Base-by-base conservation (phyloP, 2,329 filamentous ascomycete genomes). In the Alternaria angustiovoidea region DNA sequence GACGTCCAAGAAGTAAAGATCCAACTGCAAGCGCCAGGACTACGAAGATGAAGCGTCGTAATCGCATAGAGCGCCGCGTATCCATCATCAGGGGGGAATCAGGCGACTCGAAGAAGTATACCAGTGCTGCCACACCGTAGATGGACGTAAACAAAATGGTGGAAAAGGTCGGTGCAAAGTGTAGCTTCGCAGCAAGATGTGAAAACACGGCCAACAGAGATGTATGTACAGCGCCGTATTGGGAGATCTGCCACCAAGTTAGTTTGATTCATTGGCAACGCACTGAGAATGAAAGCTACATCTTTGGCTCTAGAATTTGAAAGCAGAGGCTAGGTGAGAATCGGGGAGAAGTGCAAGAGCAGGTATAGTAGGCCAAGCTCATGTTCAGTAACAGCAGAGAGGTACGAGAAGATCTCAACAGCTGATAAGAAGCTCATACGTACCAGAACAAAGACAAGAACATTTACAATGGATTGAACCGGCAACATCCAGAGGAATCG, bases 381-480 rank as follows among this genome's bases (percentile, higher is more conserved):
- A 30, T 18, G 26, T 16, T 22, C 5, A 20, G n/a, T 14, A 34
- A 22, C 0, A 34, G 9, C 16, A 34, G 7, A 48, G 11, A 28
- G 12, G 44, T 34, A 34, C 4, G 30, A 22, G 14, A 32, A 32
- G 7, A 32, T 6, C 7, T 32, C 28, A 14, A 48, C 28, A 34
- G 28, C 20, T n/a, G 18, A 16, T 1, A 22, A 20, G 22, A 38
- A 38, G 5, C 16, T 11, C 1, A 32, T 51, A 59, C 75, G 64
- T 74, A 78, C 76, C 51, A 75, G 63, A 30, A 74, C 36, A 55
- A 72, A 78, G 30, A 67, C 63, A 32, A 75, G 62, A n/a, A 68
- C 24, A 62, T 78, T 77, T 34, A 70, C 59, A 32, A 70, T 24
- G 41, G 62, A 57, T 28, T 69, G 68, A 7, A 74, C 64, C 43